A percentile compares a stretch with the other conserved stretches of the same genome.
Conservation (phyloP, 2,329 filamentous ascomycete species). For the Colletotrichum cereale region DNA sequence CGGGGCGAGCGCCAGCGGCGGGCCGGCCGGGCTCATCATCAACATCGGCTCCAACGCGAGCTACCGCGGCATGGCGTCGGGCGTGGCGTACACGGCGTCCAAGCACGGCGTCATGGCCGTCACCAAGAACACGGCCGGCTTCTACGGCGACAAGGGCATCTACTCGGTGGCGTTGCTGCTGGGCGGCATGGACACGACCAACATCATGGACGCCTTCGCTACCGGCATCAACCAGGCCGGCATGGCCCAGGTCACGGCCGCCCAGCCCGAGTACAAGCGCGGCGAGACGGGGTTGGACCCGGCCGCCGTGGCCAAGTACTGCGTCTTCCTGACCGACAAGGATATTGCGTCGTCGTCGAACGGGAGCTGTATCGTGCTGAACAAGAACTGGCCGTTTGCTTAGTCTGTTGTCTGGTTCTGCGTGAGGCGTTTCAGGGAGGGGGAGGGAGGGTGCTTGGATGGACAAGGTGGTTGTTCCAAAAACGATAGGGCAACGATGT, state of each 20-base stretch:
- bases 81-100: constrained; percentile 64
- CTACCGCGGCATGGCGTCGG: constrained; percentile 43
- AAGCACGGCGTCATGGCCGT: constrained; percentile 68
- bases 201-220: constrained; percentile 53
- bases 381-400: constrained; percentile 53
- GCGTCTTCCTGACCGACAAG: constrained; percentile 51
- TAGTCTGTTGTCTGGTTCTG: constrained; percentile 26
- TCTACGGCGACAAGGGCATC: constrained; percentile 67
- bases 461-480: neutral
- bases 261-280: constrained; percentile 47
- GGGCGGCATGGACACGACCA: constrained; percentile 38
- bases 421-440: neutral
- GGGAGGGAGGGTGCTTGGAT: neutral
- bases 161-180: constrained; percentile 39
- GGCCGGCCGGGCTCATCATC: constrained; percentile 42
- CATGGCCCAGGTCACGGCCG: constrained; percentile 45
- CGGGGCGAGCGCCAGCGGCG: constrained; percentile 25
- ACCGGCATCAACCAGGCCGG: constrained; percentile 50
- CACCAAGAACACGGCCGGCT: constrained; percentile 69
- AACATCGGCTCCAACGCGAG: constrained; percentile 43
- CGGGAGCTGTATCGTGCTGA: constrained; percentile 49
- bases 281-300: constrained; percentile 48
- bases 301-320: constrained; percentile 55
- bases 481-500: neutral
- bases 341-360: constrained; percentile 50